Evolutionary conservation across 1,284 basidiomycete genomes (phyloP).

Genomic region (Termitomyces sp.): DNA sequence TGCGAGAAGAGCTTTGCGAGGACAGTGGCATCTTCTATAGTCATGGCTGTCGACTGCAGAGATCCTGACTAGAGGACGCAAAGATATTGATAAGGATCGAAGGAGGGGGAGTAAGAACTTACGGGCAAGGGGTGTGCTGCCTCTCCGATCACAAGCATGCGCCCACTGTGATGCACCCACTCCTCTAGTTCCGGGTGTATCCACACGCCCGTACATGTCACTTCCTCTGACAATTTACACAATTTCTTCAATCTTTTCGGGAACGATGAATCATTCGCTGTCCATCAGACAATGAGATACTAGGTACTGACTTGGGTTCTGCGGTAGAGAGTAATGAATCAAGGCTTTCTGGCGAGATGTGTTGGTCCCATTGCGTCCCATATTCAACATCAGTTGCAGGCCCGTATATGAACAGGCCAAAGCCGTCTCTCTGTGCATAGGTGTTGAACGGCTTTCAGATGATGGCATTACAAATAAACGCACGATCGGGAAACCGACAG

Average conservation of each 20-base stretch:
- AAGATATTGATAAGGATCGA: background rate
- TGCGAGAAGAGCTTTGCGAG: constrained; percentile 55
- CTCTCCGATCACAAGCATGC: constrained; percentile 43
- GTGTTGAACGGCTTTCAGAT: background rate
- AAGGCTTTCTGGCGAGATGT: constrained; percentile 13
- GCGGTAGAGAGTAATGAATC: constrained; percentile 22
- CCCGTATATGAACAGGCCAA: constrained; percentile 24
- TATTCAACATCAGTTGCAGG: constrained; percentile 18
- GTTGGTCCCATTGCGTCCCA: constrained; percentile 19
- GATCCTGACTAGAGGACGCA: constrained; percentile 39
- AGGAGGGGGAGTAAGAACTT: constrained; percentile 17
- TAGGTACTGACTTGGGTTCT: constrained; percentile 33
- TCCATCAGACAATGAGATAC: background rate
- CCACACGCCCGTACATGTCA: constrained; percentile 30
- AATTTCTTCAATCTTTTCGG: constrained; percentile 38
- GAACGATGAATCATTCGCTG: background rate
- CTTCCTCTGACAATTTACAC: constrained; percentile 27
- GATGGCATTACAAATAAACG: constrained; percentile 7
- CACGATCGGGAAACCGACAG: constrained; percentile 37
- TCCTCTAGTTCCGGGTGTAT: constrained; percentile 38
- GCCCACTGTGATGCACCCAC: constrained; percentile 46
- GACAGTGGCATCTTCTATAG: constrained; percentile 52
- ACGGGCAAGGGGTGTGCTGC: constrained; percentile 52
- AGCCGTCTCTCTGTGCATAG: constrained; percentile 19
- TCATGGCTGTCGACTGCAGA: constrained; percentile 44